A percentile compares a stretch with the other conserved stretches of the same genome.
Conservation (phyloP, 768 basidiomycete species). For the Pholiota microspora region DNA sequence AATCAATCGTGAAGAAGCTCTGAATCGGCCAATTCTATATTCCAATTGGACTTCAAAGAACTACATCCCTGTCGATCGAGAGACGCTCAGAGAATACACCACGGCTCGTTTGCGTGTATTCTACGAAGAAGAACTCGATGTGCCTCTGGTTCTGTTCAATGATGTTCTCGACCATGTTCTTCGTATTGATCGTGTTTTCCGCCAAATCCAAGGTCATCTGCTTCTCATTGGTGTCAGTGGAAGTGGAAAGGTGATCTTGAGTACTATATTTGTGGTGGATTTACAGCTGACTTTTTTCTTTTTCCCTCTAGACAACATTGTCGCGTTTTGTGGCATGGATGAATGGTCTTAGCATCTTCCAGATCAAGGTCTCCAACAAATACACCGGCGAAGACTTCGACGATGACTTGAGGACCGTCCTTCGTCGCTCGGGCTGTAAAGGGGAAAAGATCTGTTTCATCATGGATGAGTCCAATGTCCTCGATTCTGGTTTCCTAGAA, state of each 20-base stretch:
- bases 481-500: slow-evolving; percentile 98
- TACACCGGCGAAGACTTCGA: slow-evolving; percentile 99
- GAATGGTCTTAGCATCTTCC: slow-evolving; percentile 98
- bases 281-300: slow-evolving; percentile 6
- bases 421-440: slow-evolving; percentile 95
- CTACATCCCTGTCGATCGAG: slow-evolving; percentile 94
- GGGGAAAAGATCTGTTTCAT: slow-evolving; percentile 99
- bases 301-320: slow-evolving; percentile 78
- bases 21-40: slow-evolving; percentile 88
- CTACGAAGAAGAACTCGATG: slow-evolving; percentile 98
- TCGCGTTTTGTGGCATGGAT: slow-evolving; percentile 99
- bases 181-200: slow-evolving; percentile 97
- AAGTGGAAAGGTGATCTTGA: slow-evolving; percentile 86
- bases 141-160: slow-evolving; percentile 96
- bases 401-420: slow-evolving; percentile 92
- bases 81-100: slow-evolving; percentile 90
- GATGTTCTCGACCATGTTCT: slow-evolving; percentile 98
- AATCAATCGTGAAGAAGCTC: slow-evolving; percentile 82
- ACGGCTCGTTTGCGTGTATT: slow-evolving; percentile 97
- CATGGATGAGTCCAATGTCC: slow-evolving; percentile 99
- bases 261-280: neutral
- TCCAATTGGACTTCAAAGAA: slow-evolving; percentile 99
- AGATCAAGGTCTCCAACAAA: slow-evolving; percentile 99
- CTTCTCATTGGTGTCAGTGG: slow-evolving; percentile 97
- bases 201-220: slow-evolving; percentile 95